Evolutionary conservation across 169 alveolate species (phyloP).

Genomic region (Plasmodium chabaudi): DNA sequence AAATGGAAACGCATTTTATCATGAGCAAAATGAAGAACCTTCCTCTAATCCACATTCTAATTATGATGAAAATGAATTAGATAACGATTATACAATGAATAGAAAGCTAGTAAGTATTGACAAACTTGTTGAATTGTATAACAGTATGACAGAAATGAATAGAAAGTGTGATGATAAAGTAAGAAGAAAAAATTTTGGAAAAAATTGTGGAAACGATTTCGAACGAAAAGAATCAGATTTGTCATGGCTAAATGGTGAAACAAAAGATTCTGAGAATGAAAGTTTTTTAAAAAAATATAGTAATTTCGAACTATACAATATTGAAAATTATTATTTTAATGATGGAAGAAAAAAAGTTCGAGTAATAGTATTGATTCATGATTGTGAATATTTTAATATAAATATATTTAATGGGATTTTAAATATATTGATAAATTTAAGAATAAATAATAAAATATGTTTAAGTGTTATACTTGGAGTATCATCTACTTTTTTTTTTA

Average conservation of each 20-base stretch:
- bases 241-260: slow-evolving; percentile 2
- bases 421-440: slow-evolving; percentile 48
- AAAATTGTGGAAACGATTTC: too few species aligned
- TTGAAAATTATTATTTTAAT: slow-evolving; percentile 24
- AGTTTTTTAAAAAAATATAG: neutral
- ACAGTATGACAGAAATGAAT: slow-evolving; percentile 38
- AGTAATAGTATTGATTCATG: slow-evolving; percentile 34
- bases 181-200: neutral
- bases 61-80: neutral
- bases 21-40: neutral
- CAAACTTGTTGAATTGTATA: slow-evolving; percentile 23
- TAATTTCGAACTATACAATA: slow-evolving; percentile 20
- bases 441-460: slow-evolving; percentile 37
- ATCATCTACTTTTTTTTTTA: slow-evolving; percentile 58
- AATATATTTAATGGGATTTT: slow-evolving; percentile 65
- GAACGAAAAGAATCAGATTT: neutral
- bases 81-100: neutral
- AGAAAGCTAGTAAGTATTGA: slow-evolving; percentile 34
- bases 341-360: slow-evolving; percentile 68
- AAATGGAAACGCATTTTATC: too few species aligned
- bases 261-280: neutral
- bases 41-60: neutral
- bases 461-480: slow-evolving; percentile 63
- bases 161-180: neutral
- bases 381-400: slow-evolving; percentile 64